Percentiles rank a stretch among this genome's conserved stretches.
Conservation (phyloP, 768 basidiomycete genomes). For the Rhizopogon vinicolor region DNA sequence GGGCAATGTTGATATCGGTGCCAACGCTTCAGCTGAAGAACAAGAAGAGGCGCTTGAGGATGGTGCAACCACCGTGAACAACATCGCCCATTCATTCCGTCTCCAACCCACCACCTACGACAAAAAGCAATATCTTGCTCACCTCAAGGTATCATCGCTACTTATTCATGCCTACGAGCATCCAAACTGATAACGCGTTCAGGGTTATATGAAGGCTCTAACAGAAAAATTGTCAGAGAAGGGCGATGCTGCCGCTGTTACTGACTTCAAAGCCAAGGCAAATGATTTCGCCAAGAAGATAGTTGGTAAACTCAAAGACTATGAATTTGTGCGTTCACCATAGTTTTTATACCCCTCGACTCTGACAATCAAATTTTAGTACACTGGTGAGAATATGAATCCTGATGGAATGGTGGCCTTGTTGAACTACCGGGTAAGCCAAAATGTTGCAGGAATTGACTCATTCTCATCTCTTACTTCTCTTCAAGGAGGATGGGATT, state of each 20-base stretch:
- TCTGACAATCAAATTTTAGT: conserved; percentile 35
- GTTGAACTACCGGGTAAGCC: conserved; percentile 83
- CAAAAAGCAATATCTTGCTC: conserved; percentile 79
- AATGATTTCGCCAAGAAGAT: conserved; percentile 81
- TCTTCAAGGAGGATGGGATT: conserved; percentile 62
- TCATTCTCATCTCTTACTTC: conserved; percentile 7
- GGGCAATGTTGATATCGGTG: conserved; percentile 91
- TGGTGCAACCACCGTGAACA: conserved; percentile 75
- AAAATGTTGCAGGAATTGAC: background rate
- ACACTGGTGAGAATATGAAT: conserved; percentile 70
- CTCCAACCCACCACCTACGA: conserved; percentile 79
- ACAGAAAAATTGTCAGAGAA: conserved; percentile 56
- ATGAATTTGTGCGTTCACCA: conserved; percentile 69
- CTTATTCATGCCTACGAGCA: background rate
- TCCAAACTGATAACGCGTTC: background rate
- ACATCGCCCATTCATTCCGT: conserved; percentile 89
- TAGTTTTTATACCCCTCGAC: too few species aligned
- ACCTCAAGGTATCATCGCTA: conserved; percentile 64
- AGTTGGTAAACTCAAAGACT: conserved; percentile 86
- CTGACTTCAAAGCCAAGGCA: conserved; percentile 81
- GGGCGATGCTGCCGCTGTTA: conserved; percentile 53
- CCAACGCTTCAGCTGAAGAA: conserved; percentile 92
- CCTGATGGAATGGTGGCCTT: conserved; percentile 92
- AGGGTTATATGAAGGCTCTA: conserved; percentile 94
- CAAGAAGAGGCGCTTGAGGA: conserved; percentile 77